Conservation (phyloP, 306 rosid species). For the Acacia crassicarpa region DNA sequence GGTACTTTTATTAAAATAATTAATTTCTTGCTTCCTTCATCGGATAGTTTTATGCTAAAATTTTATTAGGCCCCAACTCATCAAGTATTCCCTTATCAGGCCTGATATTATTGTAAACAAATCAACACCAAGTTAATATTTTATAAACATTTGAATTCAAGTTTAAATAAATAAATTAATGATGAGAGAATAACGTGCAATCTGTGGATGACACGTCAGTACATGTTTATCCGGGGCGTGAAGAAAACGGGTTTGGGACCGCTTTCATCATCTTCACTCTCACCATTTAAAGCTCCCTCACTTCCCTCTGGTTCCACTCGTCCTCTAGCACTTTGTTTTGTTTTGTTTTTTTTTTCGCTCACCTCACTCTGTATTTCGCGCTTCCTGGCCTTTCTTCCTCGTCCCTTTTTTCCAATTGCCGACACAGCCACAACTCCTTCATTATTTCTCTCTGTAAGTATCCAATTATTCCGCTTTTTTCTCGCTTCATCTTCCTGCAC, state of each 20-base stretch:
- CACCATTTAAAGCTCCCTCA: background rate
- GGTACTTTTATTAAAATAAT: too few species aligned
- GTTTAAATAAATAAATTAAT: background rate
- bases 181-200: background rate
- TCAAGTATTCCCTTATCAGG: background rate
- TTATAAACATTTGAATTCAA: background rate
- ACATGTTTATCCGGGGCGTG: background rate
- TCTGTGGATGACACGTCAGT: background rate
- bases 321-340: background rate
- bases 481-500: background rate
- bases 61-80: background rate
- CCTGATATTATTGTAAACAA: background rate
- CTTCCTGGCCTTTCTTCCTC: background rate
- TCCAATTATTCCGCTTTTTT: background rate
- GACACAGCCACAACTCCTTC: background rate
- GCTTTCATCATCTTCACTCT: background rate
- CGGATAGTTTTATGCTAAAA: background rate
- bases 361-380: background rate
- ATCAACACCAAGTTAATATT: background rate
- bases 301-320: background rate
- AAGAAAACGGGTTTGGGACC: background rate
- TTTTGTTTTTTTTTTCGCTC: background rate
- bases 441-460: conserved; percentile 16
- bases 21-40: background rate
- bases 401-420: background rate